Base-by-base conservation (phyloP, 1,284 basidiomycete species). In the Malassezia arunalokei region DNA sequence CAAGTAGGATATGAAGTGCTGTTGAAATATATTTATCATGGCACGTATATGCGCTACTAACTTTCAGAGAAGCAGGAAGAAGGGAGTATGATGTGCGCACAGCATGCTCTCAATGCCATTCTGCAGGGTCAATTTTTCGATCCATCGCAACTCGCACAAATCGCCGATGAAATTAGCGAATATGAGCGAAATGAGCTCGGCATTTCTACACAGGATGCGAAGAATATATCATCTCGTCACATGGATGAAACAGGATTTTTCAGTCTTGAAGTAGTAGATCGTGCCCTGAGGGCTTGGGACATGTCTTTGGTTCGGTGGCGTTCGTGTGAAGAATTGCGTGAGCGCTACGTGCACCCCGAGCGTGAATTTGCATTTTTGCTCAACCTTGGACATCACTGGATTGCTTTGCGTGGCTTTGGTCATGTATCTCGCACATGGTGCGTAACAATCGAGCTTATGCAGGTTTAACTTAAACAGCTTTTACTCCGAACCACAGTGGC, bases 171-270 rank as follows among this genome's bases (percentile, higher is more conserved):
- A 38, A 52, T 66, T 29, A 59, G 59, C 15, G 52, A 51, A 15
- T 57, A 60, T 53, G 62, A 66, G 41, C 51, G 48, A 2, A 47
- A 51, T 28, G 58, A 66, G 40, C 59, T 66, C 4, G 63, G 64
- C 4, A 47, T 64, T n/a, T 47, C 44, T 17, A 27, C 39, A 6
- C 45, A 42, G 40, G 60, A 64, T 15, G 53, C 61, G 12, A 62
- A 59, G 12, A 30, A 43, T 5, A 54, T 54, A 15, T 49, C 46
- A 0, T 43, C 57, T 29, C 58, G 58, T 41, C 68, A 72, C 39
- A 64, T 71, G 63, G 69, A 72, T 48, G 68, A 68, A 49, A 68
- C 66, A 3, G 69, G 69, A 17, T 71, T 59, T 54, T 72, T 72
- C 48, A 66, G 63, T 37, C 59, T 60, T 0, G 58, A 61, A 1